A percentile compares a stretch with the other conserved stretches of the same genome.
phyloP scores from a whole-genome alignment of 495 filamentous ascomycete genomes.

The Neurospora africana region DNA sequence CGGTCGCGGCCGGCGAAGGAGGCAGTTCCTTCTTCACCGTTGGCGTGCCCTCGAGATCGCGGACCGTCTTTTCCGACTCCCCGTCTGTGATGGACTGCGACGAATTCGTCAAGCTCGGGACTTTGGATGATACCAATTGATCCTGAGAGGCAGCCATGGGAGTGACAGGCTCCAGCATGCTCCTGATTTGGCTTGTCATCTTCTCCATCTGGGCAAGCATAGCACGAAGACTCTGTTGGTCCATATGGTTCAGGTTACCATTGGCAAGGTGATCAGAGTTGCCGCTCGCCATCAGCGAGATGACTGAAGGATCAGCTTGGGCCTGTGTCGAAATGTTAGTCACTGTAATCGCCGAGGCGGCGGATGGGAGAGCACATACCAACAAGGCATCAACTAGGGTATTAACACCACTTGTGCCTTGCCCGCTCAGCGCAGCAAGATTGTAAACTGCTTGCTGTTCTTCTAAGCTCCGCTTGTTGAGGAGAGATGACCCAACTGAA shows the following conservation, averaged over 20 bases:
- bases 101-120: neutral
- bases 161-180: constrained; percentile 6
- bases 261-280: constrained; percentile 18
- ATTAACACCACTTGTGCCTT: constrained; percentile 19
- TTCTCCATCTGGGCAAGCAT: constrained; percentile 23
- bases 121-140: neutral
- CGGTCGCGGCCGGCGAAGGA: constrained; percentile 16
- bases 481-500: neutral
- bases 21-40: constrained; percentile 9
- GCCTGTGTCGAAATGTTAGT: constrained; percentile 7
- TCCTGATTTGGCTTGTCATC: constrained; percentile 5
- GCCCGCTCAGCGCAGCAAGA: constrained; percentile 36
- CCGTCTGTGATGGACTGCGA: neutral
- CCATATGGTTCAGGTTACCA: constrained; percentile 16
- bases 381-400: constrained; percentile 33
- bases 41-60: neutral
- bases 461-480: constrained; percentile 14
- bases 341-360: neutral
- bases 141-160: neutral
- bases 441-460: constrained; percentile 48
- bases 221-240: constrained; percentile 25
- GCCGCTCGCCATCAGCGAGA: constrained; percentile 27
- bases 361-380: constrained; percentile 23
- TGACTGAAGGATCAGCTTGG: constrained; percentile 13
- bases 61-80: neutral